Evolutionary conservation across 2,329 filamentous ascomycete species (phyloP), one percentile per base, ranked within the genome.

Genomic region (Trichophyton rubrum): DNA sequence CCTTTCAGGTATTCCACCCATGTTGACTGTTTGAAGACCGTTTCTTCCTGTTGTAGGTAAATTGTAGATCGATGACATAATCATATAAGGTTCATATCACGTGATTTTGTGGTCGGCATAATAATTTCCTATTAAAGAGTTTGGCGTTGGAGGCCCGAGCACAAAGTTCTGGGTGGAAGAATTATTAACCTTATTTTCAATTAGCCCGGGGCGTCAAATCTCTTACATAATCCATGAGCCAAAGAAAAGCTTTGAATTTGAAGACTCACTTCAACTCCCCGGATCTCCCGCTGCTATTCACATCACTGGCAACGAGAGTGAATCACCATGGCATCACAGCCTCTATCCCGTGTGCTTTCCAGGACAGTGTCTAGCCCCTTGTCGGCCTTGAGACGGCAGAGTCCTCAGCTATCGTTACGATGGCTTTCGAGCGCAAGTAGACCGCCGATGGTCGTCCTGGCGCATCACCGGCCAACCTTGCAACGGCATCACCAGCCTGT

Each of bases 401-500:
- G 45, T 11, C 47, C 59, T 35, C 33, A 22, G n/a, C 30, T 56
- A 45, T 47, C 55, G 3, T 33, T 30, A 53, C 30, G 49, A 53
- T 53, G 49, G 49, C 55, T 58, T 15, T 78, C 33, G 75, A 78
- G 64, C 49, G 71, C 74, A 43, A 70, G 75, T 63, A 66, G 78
- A 60, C 75, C 78, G 24, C 74, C 56, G 17, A 63, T 77, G 8
- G 72, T 80, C 64, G 76, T 77, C 63, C 71, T 78, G 35, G 79
- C 79, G 47, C 74, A 76, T 62, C 74, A 70, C 59, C 72, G 79
- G 67, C 79, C 79, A 35, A 75, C 71, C 7, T 64, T 80, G 65
- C 73, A 72, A 40, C 72, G 75, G 27, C 65, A 69, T 51, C 75
- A 78, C 62, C 77, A 76, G 56, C 70, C 70, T 22, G 63, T 67